Evolutionary conservation across 1,284 basidiomycete genomes (phyloP), one percentile per base, ranked within the genome.

Genomic region (Prillingera fragicola): DNA sequence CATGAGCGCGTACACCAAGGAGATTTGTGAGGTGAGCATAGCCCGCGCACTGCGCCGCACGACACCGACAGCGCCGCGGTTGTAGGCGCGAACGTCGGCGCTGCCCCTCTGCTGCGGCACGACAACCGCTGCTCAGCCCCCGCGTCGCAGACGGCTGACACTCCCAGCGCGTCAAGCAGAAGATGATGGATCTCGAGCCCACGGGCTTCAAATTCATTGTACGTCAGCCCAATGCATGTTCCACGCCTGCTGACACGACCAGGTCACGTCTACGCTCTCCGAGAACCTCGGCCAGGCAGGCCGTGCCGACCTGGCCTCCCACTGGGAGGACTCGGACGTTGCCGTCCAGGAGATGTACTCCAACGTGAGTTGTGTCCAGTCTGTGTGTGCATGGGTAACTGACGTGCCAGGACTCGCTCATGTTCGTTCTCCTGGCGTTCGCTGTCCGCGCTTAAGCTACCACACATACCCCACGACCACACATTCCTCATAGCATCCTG

Each of bases 141-240:
- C n/a, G n/a, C n/a, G n/a, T n/a, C n/a, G n/a, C n/a, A n/a, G n/a
- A n/a, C n/a, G n/a, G n/a, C n/a, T n/a, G n/a, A n/a, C 38, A 49
- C 26, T 3, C 2, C 4, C 37, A 69, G 67, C 55, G 54, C 38
- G 58, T 67, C 31, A 69, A 69, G 48, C 47, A 55, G 29, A 48
- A 54, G 27, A 69, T 69, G 67, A 38, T 65, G 22, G 67, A 67
- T 42, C 50, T 67, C 19, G 61, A 65, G 33, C 63, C 65, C 24
- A 50, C 50, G 33, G 65, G 65, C 14, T 69, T 64, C 62, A 69
- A 69, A 51, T 69, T 62, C 42, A 66, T 69, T 22, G 65, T 68
- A 31, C 35, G 60, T 53, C 13, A 10, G n/a, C 28, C 29, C 2
- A 15, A 1, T 17, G 29, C 14, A 10, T 2, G n/a, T 28, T 28